phyloP scores from a whole-genome alignment of 2,329 filamentous ascomycete species.

The Penicillium olsonii region DNA sequence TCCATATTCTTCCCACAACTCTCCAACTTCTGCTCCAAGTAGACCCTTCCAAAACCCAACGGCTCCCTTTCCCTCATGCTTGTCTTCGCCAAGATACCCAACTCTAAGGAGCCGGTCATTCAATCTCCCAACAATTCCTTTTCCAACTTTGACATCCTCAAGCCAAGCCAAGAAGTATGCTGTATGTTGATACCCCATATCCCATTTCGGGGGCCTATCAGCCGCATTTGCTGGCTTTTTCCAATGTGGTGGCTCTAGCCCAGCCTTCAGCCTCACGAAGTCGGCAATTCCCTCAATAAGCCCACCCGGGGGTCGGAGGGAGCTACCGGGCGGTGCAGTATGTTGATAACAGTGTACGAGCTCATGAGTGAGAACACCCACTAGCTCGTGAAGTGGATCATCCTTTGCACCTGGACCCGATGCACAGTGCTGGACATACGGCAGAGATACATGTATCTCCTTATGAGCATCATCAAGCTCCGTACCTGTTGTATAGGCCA shows the following conservation, averaged over 20 bases:
- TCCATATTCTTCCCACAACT: slow-evolving; percentile 75
- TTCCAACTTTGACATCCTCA: slow-evolving; percentile 69
- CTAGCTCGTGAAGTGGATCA: slow-evolving; percentile 61
- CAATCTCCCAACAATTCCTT: slow-evolving; percentile 62
- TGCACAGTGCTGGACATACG: slow-evolving; percentile 61
- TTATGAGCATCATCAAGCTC: slow-evolving; percentile 85
- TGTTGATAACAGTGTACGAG: slow-evolving; percentile 95
- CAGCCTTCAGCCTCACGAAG: slow-evolving; percentile 78
- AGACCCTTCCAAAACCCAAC: slow-evolving; percentile 47
- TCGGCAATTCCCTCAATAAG: slow-evolving; percentile 91
- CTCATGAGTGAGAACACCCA: slow-evolving; percentile 85
- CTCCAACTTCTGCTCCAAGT: slow-evolving; percentile 64
- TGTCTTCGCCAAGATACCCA: slow-evolving; percentile 37
- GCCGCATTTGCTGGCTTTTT: slow-evolving; percentile 51
- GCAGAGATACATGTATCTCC: slow-evolving; percentile 83
- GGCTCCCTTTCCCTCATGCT: background rate
- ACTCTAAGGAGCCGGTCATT: slow-evolving; percentile 40
- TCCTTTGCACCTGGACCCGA: slow-evolving; percentile 18
- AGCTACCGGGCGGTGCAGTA: slow-evolving; percentile 59
- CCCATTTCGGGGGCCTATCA: slow-evolving; percentile 67
- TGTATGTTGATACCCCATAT: slow-evolving; percentile 85
- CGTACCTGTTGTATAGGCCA: slow-evolving; percentile 83
- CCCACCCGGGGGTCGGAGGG: slow-evolving; percentile 61
- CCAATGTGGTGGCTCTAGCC: slow-evolving; percentile 82
- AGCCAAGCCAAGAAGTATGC: slow-evolving; percentile 89